Evolutionary conservation across 495 filamentous ascomycete genomes (phyloP).

Genomic region (Trichoderma gamsii): DNA sequence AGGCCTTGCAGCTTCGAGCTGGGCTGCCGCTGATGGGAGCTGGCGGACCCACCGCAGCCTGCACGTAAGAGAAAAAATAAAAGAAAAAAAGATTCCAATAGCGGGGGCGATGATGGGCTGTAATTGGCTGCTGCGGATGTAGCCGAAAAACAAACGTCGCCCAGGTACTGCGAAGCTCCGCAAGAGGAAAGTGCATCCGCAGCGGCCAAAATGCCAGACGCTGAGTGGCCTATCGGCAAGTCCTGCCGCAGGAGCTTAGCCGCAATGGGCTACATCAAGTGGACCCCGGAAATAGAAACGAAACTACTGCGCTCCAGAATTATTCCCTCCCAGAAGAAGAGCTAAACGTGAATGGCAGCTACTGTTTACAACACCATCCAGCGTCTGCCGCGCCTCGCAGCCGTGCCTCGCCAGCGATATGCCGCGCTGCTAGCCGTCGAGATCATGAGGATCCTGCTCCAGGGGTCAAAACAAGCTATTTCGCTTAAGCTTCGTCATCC

Average conservation of each 20-base stretch:
- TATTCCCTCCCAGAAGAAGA: neutral
- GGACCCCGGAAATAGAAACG: neutral
- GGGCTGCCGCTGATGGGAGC: neutral
- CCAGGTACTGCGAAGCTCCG: neutral
- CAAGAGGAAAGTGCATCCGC: neutral
- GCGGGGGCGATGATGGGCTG: neutral
- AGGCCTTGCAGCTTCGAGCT: neutral
- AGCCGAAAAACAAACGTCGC: neutral
- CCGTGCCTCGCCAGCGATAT: no score
- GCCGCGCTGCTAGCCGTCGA: no score
- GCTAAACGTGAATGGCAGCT: no score
- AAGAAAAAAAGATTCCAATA: no score
- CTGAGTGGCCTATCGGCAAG: neutral
- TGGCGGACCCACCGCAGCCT: neutral
- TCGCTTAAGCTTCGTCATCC: no score
- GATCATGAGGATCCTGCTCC: no score
- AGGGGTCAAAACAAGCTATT: no score
- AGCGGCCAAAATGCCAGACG: neutral
- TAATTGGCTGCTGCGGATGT: neutral
- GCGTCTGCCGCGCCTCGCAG: no score
- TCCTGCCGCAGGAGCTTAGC: neutral
- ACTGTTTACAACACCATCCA: no score
- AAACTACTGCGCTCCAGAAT: neutral
- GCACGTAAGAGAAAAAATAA: neutral
- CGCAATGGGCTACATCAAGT: neutral